phyloP scores from a whole-genome alignment of 495 filamentous ascomycete species.

The Tuber aestivum region DNA sequence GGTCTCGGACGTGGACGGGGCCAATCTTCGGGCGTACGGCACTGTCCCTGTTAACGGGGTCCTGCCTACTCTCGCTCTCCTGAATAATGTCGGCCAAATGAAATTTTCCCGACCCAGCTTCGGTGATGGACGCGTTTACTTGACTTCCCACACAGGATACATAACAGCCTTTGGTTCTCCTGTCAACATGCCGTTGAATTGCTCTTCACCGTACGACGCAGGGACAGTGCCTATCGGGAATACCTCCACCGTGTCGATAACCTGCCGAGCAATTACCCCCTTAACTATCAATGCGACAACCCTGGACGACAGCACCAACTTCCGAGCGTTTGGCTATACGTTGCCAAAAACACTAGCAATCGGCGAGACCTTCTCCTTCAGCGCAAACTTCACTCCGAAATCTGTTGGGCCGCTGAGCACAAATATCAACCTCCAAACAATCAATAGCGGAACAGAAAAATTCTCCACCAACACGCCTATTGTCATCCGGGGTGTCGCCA shows the following conservation, averaged over 20 bases:
- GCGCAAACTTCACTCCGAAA: conserved; percentile 44
- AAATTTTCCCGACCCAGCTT: conserved; percentile 47
- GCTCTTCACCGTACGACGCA: conserved; percentile 44
- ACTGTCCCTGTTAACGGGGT: conserved; percentile 45
- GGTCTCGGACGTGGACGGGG: conserved; percentile 46
- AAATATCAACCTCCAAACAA: conserved; percentile 44
- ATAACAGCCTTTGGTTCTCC: conserved; percentile 46
- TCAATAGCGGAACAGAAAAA: conserved; percentile 29
- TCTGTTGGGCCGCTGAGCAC: conserved; percentile 43
- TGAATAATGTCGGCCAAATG: conserved; percentile 44
- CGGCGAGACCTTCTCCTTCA: conserved; percentile 46
- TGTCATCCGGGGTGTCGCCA: conserved; percentile 34
- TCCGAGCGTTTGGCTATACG: conserved; percentile 37
- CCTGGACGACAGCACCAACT: conserved; percentile 43
- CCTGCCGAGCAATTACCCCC: conserved; percentile 43
- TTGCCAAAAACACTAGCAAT: conserved; percentile 43
- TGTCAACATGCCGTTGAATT: conserved; percentile 46
- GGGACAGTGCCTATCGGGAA: conserved; percentile 39
- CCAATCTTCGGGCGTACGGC: conserved; percentile 47
- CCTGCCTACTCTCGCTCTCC: conserved; percentile 43
- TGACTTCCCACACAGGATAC: conserved; percentile 40
- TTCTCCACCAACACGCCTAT: conserved; percentile 37
- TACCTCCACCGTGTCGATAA: conserved; percentile 29
- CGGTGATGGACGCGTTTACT: conserved; percentile 44
- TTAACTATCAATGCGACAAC: conserved; percentile 41